A percentile compares a stretch with the other conserved stretches of the same genome.
Conservation (phyloP, 2,329 filamentous ascomycete genomes). For the Ceratocystis lukuohia region DNA sequence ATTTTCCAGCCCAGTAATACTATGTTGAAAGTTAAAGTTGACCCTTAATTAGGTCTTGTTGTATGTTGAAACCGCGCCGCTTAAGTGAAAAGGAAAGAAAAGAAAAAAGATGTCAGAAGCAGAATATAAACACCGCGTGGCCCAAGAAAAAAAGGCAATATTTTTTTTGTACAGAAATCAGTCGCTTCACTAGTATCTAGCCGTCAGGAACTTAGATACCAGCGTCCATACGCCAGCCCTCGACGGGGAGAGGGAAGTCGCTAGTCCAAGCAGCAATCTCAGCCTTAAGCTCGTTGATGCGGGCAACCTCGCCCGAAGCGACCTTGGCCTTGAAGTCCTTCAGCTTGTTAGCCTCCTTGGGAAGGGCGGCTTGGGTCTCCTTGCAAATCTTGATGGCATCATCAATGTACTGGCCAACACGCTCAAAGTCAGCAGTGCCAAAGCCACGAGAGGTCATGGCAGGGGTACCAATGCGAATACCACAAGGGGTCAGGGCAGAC, state of each 20-base stretch:
- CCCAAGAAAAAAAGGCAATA: background rate
- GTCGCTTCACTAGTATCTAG: background rate
- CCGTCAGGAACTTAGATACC: constrained; percentile 34
- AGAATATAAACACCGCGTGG: background rate
- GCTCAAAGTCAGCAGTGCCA: constrained; percentile 80
- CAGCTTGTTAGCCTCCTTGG: constrained; percentile 97
- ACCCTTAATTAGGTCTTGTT: constrained; percentile 13
- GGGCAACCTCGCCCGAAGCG: constrained; percentile 57
- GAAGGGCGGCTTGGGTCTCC: constrained; percentile 68
- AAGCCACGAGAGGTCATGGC: constrained; percentile 97
- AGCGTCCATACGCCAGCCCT: constrained; percentile 52
- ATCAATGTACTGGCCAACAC: constrained; percentile 82
- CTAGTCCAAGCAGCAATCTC: constrained; percentile 81
- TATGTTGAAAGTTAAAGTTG: constrained; percentile 9
- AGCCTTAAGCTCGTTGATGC: constrained; percentile 75
- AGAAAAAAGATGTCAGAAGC: background rate
- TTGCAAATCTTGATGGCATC: constrained; percentile 78
- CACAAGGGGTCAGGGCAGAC: constrained; percentile 84
- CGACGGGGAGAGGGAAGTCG: constrained; percentile 83
- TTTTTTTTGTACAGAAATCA: background rate
- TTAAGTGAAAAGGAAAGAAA: background rate
- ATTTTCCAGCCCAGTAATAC: constrained; percentile 8
- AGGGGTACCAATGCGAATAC: constrained; percentile 90
- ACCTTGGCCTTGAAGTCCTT: constrained; percentile 99
- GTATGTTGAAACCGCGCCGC: constrained; percentile 17